phyloP scores from a whole-genome alignment of 257 asterid genomes.

The Ehretia macrophylla region DNA sequence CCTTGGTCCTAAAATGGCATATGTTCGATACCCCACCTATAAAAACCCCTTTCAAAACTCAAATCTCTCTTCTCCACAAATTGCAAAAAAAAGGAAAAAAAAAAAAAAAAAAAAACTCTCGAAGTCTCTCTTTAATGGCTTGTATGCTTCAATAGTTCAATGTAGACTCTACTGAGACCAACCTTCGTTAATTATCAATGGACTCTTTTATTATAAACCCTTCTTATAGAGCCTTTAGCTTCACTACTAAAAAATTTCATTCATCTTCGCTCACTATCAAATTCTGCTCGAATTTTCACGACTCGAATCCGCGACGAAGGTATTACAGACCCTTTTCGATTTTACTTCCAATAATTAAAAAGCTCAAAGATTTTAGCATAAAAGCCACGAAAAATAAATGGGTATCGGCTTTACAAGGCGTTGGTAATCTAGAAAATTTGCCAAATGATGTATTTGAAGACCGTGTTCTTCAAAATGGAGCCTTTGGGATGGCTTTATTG shows the following conservation, averaged over 20 bases:
- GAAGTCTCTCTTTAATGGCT: slow-evolving; percentile 5
- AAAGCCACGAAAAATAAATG: slow-evolving; percentile 35
- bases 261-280: slow-evolving; percentile 20
- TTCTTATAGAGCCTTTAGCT: slow-evolving; percentile 26
- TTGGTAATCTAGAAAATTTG: slow-evolving; percentile 17
- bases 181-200: slow-evolving; percentile 29
- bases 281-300: slow-evolving; percentile 19
- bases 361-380: slow-evolving; percentile 32
- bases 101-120: background rate
- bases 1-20: too few relatives aligned
- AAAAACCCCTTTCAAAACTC: too few relatives aligned
- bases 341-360: slow-evolving; percentile 45
- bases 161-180: slow-evolving; percentile 24
- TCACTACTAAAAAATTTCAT: slow-evolving; percentile 16
- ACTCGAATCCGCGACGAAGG: slow-evolving; percentile 39
- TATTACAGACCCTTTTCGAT: slow-evolving; percentile 43
- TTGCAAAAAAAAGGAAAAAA: too few relatives aligned
- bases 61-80: slow-evolving; percentile 11
- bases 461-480: slow-evolving; percentile 44
- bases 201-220: slow-evolving; percentile 33
- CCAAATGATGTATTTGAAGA: slow-evolving; percentile 12
- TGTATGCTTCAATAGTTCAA: slow-evolving; percentile 28
- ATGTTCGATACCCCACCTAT: too few relatives aligned
- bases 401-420: slow-evolving; percentile 24
- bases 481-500: slow-evolving; percentile 62